Evolutionary conservation across 352 stramenopile species (phyloP), one percentile per base, ranked within the genome.

Genomic region (Phytophthora nicotianae): DNA sequence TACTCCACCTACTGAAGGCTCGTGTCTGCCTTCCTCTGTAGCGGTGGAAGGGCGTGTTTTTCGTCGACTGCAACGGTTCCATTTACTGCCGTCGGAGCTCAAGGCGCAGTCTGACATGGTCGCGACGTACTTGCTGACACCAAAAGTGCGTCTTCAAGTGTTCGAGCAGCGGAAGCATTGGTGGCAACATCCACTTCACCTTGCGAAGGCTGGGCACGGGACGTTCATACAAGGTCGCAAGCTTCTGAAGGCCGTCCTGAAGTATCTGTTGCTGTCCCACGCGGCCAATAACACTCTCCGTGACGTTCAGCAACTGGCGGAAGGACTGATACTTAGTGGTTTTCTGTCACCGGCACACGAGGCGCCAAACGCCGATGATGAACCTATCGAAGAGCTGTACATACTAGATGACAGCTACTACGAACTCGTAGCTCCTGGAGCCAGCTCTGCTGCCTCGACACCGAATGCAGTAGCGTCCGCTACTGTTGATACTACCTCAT

Each of bases 381-480:
- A 75, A 33, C 40, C 42, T 20, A 35, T 70, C 7, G 69, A 52
- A 27, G 48, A 64, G 21, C 35, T 70, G 10, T 79, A 78, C 53
- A 58, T 89, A 2, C 19, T 61, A 2, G 62, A 76, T 17, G 59
- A 69, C 23, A 46, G 35, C 8, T 73, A 68, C 49, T 88, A 83
- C 58, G 81, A 90, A 33, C 68, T 90, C 8, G 77, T 90, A 0
- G 68, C 73, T 16, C 74, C 76, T 9, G 68, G 70, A 20, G 74
- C 59, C 4, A 52, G 27, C 4, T 53, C 37, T 1, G 42, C 70
- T 35, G 20, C 58, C 11, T 21, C 47, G 8, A 70, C 58, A 16
- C 37, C 37, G 11, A 49, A 63, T 23, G 53, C 43, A 1, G 20
- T 62, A 40, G 50, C 38, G 3, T 73, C 62, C 0, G 52, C 53